These are phyloP conservation scores for Ustilago bromivora DNA, from an alignment of 1,284 basidiomycete genomes.

Conservation along the genomic window DNA sequence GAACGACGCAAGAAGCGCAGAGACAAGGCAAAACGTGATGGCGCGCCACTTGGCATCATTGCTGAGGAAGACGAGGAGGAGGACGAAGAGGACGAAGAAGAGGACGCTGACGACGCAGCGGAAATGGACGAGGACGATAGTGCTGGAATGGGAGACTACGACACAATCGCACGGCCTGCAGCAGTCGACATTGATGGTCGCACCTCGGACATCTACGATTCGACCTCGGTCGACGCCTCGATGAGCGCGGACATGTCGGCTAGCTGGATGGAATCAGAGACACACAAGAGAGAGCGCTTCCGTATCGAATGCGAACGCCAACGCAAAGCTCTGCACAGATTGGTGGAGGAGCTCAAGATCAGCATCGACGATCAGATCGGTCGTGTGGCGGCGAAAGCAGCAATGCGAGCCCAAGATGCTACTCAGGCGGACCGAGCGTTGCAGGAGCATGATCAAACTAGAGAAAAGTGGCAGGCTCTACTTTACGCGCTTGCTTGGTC, in stretches of 20 bases:
- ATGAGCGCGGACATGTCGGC: slow-evolving; percentile 31
- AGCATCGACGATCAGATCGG: slow-evolving; percentile 47
- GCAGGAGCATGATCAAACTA: slow-evolving; percentile 22
- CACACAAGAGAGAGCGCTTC: slow-evolving; percentile 35
- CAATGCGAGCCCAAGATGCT: slow-evolving; percentile 21
- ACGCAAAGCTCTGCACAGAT: slow-evolving; percentile 27
- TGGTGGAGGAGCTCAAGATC: slow-evolving; percentile 41
- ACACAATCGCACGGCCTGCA: neutral
- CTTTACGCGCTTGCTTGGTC: slow-evolving; percentile 43
- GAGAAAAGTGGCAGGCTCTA: slow-evolving; percentile 43
- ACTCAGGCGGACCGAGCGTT: slow-evolving; percentile 32
- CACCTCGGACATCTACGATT: slow-evolving; percentile 7
- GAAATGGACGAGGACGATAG: slow-evolving; percentile 1
- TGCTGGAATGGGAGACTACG: neutral
- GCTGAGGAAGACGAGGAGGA: slow-evolving; percentile 45
- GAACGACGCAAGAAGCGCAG: slow-evolving; percentile 35
- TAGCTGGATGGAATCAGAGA: slow-evolving; percentile 34
- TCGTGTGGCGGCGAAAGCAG: slow-evolving; percentile 23
- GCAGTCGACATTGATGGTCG: neutral
- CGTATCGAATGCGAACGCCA: slow-evolving; percentile 33
- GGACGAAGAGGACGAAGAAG: slow-evolving; percentile 35
- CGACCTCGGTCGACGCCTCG: slow-evolving; percentile 31
- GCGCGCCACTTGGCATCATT: slow-evolving; percentile 40
- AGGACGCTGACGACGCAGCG: slow-evolving; percentile 15
- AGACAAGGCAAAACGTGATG: slow-evolving; percentile 31